A percentile compares a stretch with the other conserved stretches of the same genome.
Conservation (phyloP, 495 filamentous ascomycete species). For the Xylaria sp. region DNA sequence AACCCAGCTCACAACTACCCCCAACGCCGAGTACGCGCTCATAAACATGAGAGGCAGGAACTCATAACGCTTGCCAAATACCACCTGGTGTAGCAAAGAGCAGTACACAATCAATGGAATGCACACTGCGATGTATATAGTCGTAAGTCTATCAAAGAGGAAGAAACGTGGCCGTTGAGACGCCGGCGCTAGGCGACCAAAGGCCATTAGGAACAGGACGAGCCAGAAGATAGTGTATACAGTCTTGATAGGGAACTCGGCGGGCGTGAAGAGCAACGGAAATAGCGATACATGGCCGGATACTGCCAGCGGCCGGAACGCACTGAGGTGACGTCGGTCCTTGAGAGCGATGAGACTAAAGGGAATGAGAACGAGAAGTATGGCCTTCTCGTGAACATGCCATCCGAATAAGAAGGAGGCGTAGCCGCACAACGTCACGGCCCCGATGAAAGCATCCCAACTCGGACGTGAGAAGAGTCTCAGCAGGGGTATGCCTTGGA, state of each 20-base stretch:
- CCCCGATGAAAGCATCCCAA: slow-evolving; percentile 87
- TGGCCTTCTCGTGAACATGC: slow-evolving; percentile 98
- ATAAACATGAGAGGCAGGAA: slow-evolving; percentile 97
- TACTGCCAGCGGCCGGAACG: slow-evolving; percentile 90
- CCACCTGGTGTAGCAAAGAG: slow-evolving; percentile 78
- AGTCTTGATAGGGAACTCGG: slow-evolving; percentile 92
- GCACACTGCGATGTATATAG: slow-evolving; percentile 83
- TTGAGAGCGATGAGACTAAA: slow-evolving; percentile 94
- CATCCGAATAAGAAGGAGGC: slow-evolving; percentile 97
- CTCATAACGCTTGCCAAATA: slow-evolving; percentile 84
- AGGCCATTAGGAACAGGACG: slow-evolving; percentile 80
- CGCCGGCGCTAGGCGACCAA: slow-evolving; percentile 87
- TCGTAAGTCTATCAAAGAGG: slow-evolving; percentile 87
- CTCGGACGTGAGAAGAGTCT: slow-evolving; percentile 83
- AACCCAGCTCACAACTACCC: slow-evolving; percentile 96
- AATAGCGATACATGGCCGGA: slow-evolving; percentile 95
- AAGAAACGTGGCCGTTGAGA: slow-evolving; percentile 77
- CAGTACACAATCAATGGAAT: slow-evolving; percentile 91
- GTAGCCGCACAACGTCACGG: slow-evolving; percentile 93
- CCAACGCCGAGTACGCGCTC: slow-evolving; percentile 91
- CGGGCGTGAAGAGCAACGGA: slow-evolving; percentile 87
- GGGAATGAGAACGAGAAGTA: slow-evolving; percentile 91
- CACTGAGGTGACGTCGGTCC: slow-evolving; percentile 88
- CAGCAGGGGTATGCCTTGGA: slow-evolving; percentile 79
- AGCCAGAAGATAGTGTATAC: slow-evolving; percentile 95